Conservation (phyloP, 1,284 basidiomycete species). For the Moesziomyces parantarcticus region DNA sequence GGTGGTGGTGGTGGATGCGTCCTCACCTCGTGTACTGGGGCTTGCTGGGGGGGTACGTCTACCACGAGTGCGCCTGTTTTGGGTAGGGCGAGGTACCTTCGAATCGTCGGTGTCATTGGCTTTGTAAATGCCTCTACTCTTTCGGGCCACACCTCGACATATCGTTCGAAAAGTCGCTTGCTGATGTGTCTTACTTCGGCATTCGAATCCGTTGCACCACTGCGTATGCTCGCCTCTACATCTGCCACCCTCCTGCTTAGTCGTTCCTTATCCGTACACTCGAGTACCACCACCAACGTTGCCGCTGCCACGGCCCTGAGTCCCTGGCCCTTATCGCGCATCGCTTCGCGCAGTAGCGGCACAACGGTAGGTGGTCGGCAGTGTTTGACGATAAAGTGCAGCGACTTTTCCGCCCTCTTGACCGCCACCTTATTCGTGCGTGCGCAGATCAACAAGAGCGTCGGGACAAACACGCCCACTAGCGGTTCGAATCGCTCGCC, state of each 20-base stretch:
- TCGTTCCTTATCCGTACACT: constrained; percentile 63
- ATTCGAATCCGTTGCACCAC: constrained; percentile 70
- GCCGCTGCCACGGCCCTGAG: constrained; percentile 43
- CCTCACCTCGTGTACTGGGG: background rate
- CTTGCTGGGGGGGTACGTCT: constrained; percentile 4
- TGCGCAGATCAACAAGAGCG: constrained; percentile 69
- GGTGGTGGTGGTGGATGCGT: background rate
- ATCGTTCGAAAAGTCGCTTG: constrained; percentile 69
- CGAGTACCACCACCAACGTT: constrained; percentile 57
- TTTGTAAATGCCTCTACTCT: constrained; percentile 70
- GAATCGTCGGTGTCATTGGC: constrained; percentile 70
- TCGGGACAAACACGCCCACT: constrained; percentile 69
- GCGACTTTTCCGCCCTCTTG: constrained; percentile 70
- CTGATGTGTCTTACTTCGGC: constrained; percentile 70
- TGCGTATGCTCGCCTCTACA: constrained; percentile 69
- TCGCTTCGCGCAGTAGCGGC: constrained; percentile 66
- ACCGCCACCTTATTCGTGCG: constrained; percentile 71
- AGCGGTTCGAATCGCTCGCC: constrained; percentile 68
- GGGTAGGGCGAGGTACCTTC: constrained; percentile 68
- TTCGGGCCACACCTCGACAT: constrained; percentile 69
- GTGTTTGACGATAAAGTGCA: constrained; percentile 69
- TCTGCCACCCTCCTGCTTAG: constrained; percentile 58
- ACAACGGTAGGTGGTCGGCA: constrained; percentile 68
- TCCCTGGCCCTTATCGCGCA: constrained; percentile 67
- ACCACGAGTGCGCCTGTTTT: constrained; percentile 47